Conservation (phyloP, 306 rosid species). For the Echinosophora koreensis region DNA sequence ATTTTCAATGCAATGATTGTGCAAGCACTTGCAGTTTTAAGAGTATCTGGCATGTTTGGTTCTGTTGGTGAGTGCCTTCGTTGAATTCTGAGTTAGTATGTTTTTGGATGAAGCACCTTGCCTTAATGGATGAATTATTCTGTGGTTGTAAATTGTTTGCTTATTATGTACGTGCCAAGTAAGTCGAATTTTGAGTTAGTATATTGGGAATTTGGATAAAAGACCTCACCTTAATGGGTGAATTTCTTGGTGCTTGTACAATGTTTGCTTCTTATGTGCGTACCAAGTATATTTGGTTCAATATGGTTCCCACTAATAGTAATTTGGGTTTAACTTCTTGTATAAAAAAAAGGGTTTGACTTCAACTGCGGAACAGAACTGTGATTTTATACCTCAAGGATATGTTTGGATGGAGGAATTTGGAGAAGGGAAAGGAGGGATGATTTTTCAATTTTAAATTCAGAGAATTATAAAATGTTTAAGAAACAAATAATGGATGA, state of each 20-base stretch:
- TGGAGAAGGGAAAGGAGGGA: not conserved
- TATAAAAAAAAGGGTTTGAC: not conserved
- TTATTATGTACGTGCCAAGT: not conserved
- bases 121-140: not conserved
- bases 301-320: not conserved
- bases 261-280: constrained; percentile 1
- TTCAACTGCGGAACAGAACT: not conserved
- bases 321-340: not conserved
- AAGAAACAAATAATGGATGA: not conserved
- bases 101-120: not conserved
- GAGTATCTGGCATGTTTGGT: constrained; percentile 1
- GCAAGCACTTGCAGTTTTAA: constrained; percentile 9
- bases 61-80: constrained; percentile 24
- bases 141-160: constrained; percentile 13
- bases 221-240: constrained; percentile 26
- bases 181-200: constrained; percentile 14
- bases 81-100: constrained; percentile 14
- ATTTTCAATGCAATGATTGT: constrained; percentile 10
- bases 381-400: not conserved
- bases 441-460: not conserved
- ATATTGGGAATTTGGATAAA: constrained; percentile 27
- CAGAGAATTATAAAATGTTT: not conserved
- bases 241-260: not conserved
- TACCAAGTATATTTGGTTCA: constrained; percentile 1
- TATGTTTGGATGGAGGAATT: constrained; percentile 2